These are phyloP conservation scores for Podila verticillata DNA, from an alignment of 192 early-diverging fungal genomes.

Conservation along the genomic window DNA sequence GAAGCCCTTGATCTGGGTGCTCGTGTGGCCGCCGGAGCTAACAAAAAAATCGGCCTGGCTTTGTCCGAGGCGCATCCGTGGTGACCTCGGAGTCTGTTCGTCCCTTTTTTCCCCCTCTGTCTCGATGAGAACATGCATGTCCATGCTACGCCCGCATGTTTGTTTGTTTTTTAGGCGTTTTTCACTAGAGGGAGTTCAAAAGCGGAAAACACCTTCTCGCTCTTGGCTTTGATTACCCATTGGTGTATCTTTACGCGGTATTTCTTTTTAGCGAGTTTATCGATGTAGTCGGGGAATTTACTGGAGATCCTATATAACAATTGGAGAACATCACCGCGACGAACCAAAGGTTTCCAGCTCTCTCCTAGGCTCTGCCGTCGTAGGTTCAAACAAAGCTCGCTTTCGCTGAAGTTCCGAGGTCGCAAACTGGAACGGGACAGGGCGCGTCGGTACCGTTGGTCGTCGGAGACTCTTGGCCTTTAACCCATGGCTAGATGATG, in stretches of 20 bases:
- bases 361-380: background rate
- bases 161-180: background rate
- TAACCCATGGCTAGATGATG: slow-evolving; percentile 12
- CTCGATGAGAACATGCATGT: background rate
- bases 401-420: slow-evolving; percentile 28
- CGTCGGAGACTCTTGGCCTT: background rate
- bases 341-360: background rate
- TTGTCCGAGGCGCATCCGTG: too few relatives aligned
- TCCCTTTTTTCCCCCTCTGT: background rate
- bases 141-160: background rate
- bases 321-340: background rate
- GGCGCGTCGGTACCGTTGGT: slow-evolving; percentile 7
- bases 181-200: too few relatives aligned
- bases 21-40: too few relatives aligned
- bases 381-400: background rate
- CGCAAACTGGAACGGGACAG: slow-evolving; percentile 48
- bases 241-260: too few relatives aligned
- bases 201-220: too few relatives aligned
- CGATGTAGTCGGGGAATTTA: background rate
- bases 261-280: background rate
- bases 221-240: too few relatives aligned
- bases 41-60: too few relatives aligned
- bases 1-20: too few relatives aligned
- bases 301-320: background rate
- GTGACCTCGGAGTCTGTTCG: background rate